Evolutionary conservation across 352 stramenopile genomes (phyloP), one percentile per base, ranked within the genome.

Genomic region (Pythium apleroticum): DNA sequence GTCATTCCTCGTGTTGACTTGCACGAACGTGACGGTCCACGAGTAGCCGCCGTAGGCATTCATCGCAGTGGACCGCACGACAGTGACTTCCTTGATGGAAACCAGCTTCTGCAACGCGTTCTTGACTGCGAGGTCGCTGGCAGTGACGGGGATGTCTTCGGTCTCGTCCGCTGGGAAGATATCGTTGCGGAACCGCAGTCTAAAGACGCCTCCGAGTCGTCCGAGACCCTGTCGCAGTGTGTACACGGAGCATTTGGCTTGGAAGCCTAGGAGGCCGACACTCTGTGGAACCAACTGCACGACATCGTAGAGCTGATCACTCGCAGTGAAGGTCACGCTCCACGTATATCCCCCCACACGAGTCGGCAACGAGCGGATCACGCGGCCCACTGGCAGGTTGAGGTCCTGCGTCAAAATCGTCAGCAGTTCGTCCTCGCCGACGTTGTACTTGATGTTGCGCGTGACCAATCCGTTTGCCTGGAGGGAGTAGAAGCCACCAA

Each of bases 21-120:
- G 67, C 3, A 90, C 37, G 57, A 95, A 95, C 14, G 87, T 95
- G 37, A 95, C 65, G 0, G 81, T 91, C 87, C 87, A 95, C n/a
- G 87, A 84, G 63, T 94, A 95, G 14, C 85, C 85, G 17, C 85
- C 87, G 49, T 75, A 90, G 3, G 48, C 49, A 46, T 96, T 93
- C 79, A 91, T 90, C 27, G 81, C 62, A 3, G 80, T 76, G 0
- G 83, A 88, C 0, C 83, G 81, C 4, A 74, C 66, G 2, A 96
- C 86, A 11, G 49, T 55, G 6, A 92, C 84, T 53, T 90, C 73
- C 53, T 81, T 81, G 56, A 94, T 76, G 12, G 84, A 89, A 11
- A 84, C 65, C n/a, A 95, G 65, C n/a, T 84, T 81, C 45, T 92
- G 75, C 22, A 95, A 41, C 15, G 84, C 84, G 5, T 66, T 66